Evolutionary conservation across 495 filamentous ascomycete species (phyloP), one percentile per base, ranked within the genome.

Genomic region (Aspergillus sclerotiicarbonarius): DNA sequence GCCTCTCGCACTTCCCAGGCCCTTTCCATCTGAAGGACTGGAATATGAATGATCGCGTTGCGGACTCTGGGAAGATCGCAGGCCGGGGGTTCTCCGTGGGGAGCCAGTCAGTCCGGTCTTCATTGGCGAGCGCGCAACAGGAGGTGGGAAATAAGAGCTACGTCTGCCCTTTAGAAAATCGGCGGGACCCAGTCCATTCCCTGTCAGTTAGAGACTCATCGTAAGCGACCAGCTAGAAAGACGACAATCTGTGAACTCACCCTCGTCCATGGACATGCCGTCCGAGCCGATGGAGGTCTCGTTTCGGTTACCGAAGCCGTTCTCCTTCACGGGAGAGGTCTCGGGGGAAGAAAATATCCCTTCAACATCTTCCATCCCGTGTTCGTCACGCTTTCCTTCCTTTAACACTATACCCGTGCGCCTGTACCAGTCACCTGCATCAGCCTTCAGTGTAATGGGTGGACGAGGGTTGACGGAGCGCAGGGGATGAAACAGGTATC

Each of bases 331-430:
- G 51, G 78, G 76, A 16, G 84, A 77, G 58, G 87, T 89, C 54
- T 80, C 84, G 30, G 93, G 92, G 10, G 93, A 96, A 4, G 92
- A 96, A 72, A 96, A 98, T 61, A 96, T 84, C 49, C 81, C 81
- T 21, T 90, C 88, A 53, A 96, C 80, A 33, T 86, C 85, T 70
- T 98, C 91, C 73, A 98, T 82, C 70, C 95, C 94, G 80, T 96
- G 77, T 67, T 92, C 94, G 74, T 98, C 91, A 73, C 91, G 87
- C 52, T 88, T 74, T 41, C 90, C 90, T 72, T 97, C 91, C 67
- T 84, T 82, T 29, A 98, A 71, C 1, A 84, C 89, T 31, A 95
- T 79, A 20, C 94, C 94, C 8, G 94, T 98, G 82, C 93, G 82
- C 63, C 86, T 89, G 61, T 41, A 46, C 15, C 48, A 19, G 53